Base-by-base conservation (phyloP, 2,329 filamentous ascomycete genomes). In the Remersonia thermophila region DNA sequence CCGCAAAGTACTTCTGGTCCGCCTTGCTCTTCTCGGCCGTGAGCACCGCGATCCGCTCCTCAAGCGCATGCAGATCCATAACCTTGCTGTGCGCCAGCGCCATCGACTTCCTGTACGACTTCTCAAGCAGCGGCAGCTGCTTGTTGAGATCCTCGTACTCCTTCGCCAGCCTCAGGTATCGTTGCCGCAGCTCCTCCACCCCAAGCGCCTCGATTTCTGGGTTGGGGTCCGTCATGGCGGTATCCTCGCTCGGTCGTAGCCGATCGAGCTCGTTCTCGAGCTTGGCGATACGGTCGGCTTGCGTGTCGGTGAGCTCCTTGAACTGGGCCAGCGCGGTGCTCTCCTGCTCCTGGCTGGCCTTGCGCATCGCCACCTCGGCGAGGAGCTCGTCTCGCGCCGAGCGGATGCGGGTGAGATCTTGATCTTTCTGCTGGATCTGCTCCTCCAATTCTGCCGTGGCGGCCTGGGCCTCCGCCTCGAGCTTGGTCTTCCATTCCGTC, bases 1-100 rank as follows among this genome's bases (percentile, higher is more conserved):
- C 85, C 1, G 83, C 84, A 57, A 96, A 96, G 55, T 93, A 98
- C 59, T 96, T 96, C 54, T 96, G 89, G 52, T 98, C 91, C 1
- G 89, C 89, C 59, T 95, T 96, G 46, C 80, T 78, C 63, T 98
- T 98, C 59, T 98, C 86, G 0, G 85, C 83, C 28, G 74, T 75
- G 14, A 93, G 63, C 16, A 82, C 67, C 13, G 74, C 63, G 27
- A 89, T 66, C 43, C 80, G 82, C 38, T 94, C 86, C 60, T 96
- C 87, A 53, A 85, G 64, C 3, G 71, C 67, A 5, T 69, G 65
- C 35, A 83, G 76, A 43, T 94, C 86, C 50, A 80, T 71, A 25
- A 93, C 77, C 59, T 94, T 96, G 62, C 85, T 89, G 35, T 80
- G 79, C 7, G 86, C 86, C 39, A 94, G 60, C 15, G 77, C 77